Evolutionary conservation across 192 early-diverging fungal species (phyloP).

Genomic region (Coemansia sp.): DNA sequence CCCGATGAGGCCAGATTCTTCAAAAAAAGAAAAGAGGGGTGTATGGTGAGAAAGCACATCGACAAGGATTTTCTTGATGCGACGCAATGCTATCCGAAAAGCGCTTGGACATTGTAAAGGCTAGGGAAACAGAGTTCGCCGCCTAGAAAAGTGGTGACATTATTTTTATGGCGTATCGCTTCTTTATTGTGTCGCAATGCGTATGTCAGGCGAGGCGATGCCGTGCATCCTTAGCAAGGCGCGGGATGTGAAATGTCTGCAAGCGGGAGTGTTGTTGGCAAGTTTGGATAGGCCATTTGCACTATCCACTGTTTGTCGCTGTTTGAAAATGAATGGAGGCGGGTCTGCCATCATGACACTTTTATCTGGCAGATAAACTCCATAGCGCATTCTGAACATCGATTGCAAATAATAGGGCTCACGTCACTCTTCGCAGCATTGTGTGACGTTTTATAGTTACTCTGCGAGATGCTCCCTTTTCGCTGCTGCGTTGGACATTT

Average conservation of each 20-base stretch:
- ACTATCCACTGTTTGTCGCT: background rate
- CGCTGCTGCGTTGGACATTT: too few relatives aligned
- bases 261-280: background rate
- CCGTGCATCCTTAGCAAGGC: background rate
- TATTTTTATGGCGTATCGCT: too few relatives aligned
- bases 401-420: background rate
- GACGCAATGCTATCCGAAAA: background rate
- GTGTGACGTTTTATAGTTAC: background rate
- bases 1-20: background rate
- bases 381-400: background rate
- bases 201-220: conserved; percentile 9
- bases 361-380: background rate
- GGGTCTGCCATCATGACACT: background rate
- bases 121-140: conserved; percentile 10
- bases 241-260: background rate
- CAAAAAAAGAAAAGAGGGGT: background rate
- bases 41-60: background rate
- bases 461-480: too few relatives aligned
- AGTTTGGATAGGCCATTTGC: background rate
- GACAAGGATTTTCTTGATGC: background rate
- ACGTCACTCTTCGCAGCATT: background rate
- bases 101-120: conserved; percentile 2
- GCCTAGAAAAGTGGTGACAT: background rate
- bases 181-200: background rate
- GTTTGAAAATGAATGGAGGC: background rate